Evolutionary conservation across 2,329 filamentous ascomycete genomes (phyloP).

Genomic region (Akanthomyces muscarius): DNA sequence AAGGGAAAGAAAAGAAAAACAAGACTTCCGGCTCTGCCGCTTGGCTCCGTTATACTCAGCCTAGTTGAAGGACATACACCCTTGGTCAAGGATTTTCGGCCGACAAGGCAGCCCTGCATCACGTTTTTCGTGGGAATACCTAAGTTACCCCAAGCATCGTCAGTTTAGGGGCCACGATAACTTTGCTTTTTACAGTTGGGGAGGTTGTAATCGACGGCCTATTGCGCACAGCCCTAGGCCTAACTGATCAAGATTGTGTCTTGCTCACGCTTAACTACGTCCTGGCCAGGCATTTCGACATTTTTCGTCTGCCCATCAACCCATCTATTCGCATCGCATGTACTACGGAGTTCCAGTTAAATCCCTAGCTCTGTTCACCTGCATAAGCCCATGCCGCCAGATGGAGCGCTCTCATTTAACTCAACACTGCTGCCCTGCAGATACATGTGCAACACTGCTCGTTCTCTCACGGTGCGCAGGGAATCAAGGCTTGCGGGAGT

Average conservation of each 20-base stretch:
- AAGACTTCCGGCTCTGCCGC: background rate
- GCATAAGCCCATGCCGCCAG: constrained; percentile 4
- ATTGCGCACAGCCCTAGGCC: background rate
- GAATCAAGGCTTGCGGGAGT: background rate
- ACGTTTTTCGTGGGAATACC: no score
- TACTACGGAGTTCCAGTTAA: background rate
- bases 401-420: constrained; percentile 11
- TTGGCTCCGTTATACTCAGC: background rate
- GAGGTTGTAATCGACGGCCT: background rate
- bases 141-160: background rate
- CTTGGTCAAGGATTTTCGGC: background rate
- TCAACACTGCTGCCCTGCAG: constrained; percentile 6
- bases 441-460: background rate
- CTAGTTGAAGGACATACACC: background rate
- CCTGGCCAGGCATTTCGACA: background rate
- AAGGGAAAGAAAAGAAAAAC: background rate
- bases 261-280: background rate
- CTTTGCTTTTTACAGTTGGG: background rate
- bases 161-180: background rate
- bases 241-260: no score
- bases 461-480: background rate
- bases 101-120: background rate
- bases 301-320: background rate
- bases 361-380: background rate
- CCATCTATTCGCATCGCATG: background rate